Evolutionary conservation across 228 moss, liverwort and hornwort species (phyloP).

Genomic region (Sphagnum fallax): DNA sequence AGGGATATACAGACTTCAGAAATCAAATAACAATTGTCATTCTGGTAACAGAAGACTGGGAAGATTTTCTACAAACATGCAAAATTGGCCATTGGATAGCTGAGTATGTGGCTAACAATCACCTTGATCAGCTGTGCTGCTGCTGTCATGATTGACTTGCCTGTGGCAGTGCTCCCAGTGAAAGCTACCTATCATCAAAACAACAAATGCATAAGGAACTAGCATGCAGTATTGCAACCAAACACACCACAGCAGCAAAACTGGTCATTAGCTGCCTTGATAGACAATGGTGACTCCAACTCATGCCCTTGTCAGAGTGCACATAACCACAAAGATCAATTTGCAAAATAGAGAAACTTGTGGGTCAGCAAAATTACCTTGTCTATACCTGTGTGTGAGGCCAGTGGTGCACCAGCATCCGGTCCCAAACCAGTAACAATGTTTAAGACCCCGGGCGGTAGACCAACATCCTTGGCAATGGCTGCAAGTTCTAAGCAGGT

Average conservation of each 20-base stretch:
- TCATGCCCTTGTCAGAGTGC: neutral
- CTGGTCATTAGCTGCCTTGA: neutral
- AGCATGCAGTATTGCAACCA: too few relatives aligned
- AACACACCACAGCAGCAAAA: too few relatives aligned
- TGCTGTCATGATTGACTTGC: slow-evolving; percentile 71
- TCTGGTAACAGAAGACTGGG: too few relatives aligned
- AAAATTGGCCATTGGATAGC: too few relatives aligned
- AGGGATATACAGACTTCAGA: too few relatives aligned
- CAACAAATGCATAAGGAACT: neutral
- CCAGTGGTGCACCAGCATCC: slow-evolving; percentile 81
- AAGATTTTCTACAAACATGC: too few relatives aligned
- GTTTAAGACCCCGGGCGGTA: slow-evolving; percentile 87
- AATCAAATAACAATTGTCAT: too few relatives aligned
- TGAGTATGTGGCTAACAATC: too few relatives aligned
- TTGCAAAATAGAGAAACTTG: too few relatives aligned
- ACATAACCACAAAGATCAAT: too few relatives aligned
- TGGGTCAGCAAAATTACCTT: slow-evolving; percentile 36
- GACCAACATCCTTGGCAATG: slow-evolving; percentile 79
- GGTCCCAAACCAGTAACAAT: slow-evolving; percentile 74
- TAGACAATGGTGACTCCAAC: neutral
- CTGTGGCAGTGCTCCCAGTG: slow-evolving; percentile 91
- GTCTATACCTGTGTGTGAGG: slow-evolving; percentile 74
- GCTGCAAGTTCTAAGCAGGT: slow-evolving; percentile 93
- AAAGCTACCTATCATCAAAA: slow-evolving; percentile 61
- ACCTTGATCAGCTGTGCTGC: slow-evolving; percentile 86